These are phyloP conservation scores for Suhomyces tanzawaensis DNA, from an alignment of 805 yeast genomes.

Conservation along the genomic window DNA sequence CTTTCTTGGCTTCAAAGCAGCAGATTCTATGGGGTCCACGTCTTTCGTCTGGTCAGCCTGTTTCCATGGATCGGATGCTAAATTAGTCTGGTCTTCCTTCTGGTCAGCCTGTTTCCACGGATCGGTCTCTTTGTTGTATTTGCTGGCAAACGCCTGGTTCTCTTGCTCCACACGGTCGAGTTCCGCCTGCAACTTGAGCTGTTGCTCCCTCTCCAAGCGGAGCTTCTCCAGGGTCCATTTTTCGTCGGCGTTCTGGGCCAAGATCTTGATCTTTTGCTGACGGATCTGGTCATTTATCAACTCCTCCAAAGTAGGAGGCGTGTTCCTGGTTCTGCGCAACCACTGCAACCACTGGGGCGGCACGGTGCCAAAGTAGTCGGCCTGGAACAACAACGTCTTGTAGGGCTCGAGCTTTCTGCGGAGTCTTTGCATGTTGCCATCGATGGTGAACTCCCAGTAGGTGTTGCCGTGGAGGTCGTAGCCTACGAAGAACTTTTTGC, in stretches of 20 bases:
- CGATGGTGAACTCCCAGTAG: conserved; percentile 75
- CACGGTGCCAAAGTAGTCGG: conserved; percentile 57
- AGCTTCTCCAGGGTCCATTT: conserved; percentile 39
- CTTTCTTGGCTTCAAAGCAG: conserved; percentile 37
- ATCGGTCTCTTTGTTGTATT: background rate
- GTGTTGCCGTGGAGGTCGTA: conserved; percentile 83
- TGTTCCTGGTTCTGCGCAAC: conserved; percentile 62
- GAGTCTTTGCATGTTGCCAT: conserved; percentile 49
- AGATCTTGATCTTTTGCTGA: conserved; percentile 48
- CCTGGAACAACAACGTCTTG: conserved; percentile 44
- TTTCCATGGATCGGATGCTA: conserved; percentile 32
- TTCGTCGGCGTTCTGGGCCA: conserved; percentile 47
- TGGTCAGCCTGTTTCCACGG: background rate
- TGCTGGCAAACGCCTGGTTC: conserved; percentile 5
- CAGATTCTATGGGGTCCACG: conserved; percentile 35
- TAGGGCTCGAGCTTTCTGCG: conserved; percentile 65
- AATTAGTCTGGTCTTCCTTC: background rate
- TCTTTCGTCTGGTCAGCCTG: conserved; percentile 25
- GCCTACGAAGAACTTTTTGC: conserved; percentile 66
- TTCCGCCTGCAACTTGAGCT: conserved; percentile 29
- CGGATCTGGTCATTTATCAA: conserved; percentile 57
- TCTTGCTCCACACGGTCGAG: conserved; percentile 26
- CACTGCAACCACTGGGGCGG: conserved; percentile 82
- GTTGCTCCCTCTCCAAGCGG: conserved; percentile 32
- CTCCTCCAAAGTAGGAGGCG: conserved; percentile 63